Conservation (phyloP, 352 stramenopile genomes). For the Phytophthora podocarpi region DNA sequence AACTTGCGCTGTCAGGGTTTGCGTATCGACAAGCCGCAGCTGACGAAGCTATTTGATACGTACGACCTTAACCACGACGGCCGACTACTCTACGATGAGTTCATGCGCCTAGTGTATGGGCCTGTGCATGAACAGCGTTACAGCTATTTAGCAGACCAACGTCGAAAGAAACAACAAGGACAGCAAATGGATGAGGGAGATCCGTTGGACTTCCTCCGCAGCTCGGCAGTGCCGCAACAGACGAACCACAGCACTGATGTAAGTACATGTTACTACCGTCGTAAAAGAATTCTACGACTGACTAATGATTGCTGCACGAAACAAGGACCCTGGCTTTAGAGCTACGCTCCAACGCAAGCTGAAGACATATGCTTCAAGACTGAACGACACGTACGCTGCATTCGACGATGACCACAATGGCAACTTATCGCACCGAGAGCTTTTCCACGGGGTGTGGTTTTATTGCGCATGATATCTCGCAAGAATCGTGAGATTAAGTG, state of each 20-base stretch:
- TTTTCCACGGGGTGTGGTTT: constrained; percentile 44
- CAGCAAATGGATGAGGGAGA: constrained; percentile 21
- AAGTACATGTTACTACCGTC: neutral
- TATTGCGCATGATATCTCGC: neutral
- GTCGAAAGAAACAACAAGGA: constrained; percentile 14
- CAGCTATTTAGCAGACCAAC: constrained; percentile 16
- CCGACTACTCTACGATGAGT: constrained; percentile 50
- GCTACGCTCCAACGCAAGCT: constrained; percentile 48
- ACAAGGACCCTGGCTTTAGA: constrained; percentile 46
- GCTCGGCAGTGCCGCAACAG: constrained; percentile 3
- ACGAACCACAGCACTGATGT: constrained; percentile 9
- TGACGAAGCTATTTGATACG: constrained; percentile 48
- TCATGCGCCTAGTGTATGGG: constrained; percentile 47
- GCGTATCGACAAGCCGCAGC: constrained; percentile 32
- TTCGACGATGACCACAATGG: constrained; percentile 64
- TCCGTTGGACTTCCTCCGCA: constrained; percentile 47
- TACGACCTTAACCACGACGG: constrained; percentile 52
- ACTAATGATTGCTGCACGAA: neutral
- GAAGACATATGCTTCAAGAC: constrained; percentile 36
- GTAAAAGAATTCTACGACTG: neutral
- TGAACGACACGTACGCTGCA: constrained; percentile 57
- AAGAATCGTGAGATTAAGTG: neutral
- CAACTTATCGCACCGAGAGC: constrained; percentile 56
- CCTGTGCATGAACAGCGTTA: constrained; percentile 27
- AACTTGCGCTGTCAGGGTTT: constrained; percentile 55